A percentile compares a stretch with the other conserved stretches of the same genome.
Evolutionary conservation across 2,329 filamentous ascomycete genomes (phyloP).

Genomic region (Aspergillus hortae): DNA sequence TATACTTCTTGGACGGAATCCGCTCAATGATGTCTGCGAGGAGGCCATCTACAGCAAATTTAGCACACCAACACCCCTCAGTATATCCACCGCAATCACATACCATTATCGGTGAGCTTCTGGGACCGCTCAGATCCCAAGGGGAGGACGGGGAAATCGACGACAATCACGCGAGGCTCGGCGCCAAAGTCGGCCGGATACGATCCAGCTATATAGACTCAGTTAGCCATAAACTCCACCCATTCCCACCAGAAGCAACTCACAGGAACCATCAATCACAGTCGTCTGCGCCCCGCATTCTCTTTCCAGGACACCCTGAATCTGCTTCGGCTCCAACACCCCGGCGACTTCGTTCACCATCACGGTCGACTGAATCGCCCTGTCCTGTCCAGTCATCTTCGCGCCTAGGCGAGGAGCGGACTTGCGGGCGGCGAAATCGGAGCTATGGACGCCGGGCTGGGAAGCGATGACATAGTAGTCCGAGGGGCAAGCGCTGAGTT

Average conservation of each 20-base stretch:
- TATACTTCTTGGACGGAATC: slow-evolving; percentile 60
- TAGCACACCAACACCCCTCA: background rate
- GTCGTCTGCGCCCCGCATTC: slow-evolving; percentile 47
- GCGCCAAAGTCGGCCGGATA: slow-evolving; percentile 35
- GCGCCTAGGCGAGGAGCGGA: slow-evolving; percentile 53
- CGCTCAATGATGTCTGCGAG: slow-evolving; percentile 46
- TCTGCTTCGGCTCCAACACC: slow-evolving; percentile 40
- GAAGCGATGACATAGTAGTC: slow-evolving; percentile 72
- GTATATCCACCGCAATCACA: slow-evolving; percentile 11
- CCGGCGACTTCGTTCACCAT: slow-evolving; percentile 54
- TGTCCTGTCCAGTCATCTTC: slow-evolving; percentile 46
- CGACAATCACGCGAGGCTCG: slow-evolving; percentile 41
- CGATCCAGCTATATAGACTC: slow-evolving; percentile 31
- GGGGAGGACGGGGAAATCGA: slow-evolving; percentile 45
- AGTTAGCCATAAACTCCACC: slow-evolving; percentile 14
- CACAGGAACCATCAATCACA: slow-evolving; percentile 43
- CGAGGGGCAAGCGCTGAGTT: slow-evolving; percentile 66
- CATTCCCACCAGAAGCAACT: slow-evolving; percentile 16
- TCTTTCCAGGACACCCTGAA: slow-evolving; percentile 42
- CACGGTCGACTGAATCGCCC: slow-evolving; percentile 53
- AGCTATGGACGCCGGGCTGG: slow-evolving; percentile 69
- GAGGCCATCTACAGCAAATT: slow-evolving; percentile 39
- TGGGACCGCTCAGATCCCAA: slow-evolving; percentile 31
- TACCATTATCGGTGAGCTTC: slow-evolving; percentile 44
- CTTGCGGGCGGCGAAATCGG: slow-evolving; percentile 59